phyloP scores from a whole-genome alignment of 495 filamentous ascomycete genomes.

The Margaritispora aquatica region DNA sequence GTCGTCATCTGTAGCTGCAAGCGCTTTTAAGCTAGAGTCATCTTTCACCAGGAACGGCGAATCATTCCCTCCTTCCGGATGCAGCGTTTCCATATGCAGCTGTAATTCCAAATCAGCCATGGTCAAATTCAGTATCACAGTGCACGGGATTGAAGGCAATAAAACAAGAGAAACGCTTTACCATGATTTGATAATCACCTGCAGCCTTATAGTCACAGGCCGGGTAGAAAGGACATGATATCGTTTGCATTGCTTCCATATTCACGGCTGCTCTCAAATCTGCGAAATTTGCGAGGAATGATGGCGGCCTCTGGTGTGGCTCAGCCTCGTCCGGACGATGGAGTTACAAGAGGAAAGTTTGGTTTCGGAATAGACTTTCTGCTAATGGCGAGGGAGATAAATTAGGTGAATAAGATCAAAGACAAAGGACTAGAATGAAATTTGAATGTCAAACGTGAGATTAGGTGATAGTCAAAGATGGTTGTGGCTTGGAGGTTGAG shows the following conservation, averaged over 20 bases:
- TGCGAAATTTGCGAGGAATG: neutral
- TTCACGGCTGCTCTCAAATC: neutral
- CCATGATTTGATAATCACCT: slow-evolving; percentile 24
- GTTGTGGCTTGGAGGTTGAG: neutral
- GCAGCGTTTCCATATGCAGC: slow-evolving; percentile 19
- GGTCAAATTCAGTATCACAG: neutral
- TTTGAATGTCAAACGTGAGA: neutral
- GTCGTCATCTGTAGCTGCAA: slow-evolving; percentile 14
- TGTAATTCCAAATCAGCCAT: neutral
- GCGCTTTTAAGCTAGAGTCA: slow-evolving; percentile 12
- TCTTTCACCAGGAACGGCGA: slow-evolving; percentile 24
- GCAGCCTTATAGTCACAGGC: slow-evolving; percentile 19
- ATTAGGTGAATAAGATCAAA: neutral
- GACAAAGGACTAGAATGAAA: neutral
- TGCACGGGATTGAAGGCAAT: too few relatives aligned
- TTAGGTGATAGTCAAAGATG: neutral
- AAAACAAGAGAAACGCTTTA: slow-evolving; percentile 1
- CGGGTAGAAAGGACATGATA: slow-evolving; percentile 24
- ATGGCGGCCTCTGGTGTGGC: neutral
- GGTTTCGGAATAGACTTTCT: neutral
- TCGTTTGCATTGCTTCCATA: slow-evolving; percentile 7
- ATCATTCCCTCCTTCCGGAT: slow-evolving; percentile 19
- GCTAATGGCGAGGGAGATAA: neutral
- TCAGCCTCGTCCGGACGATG: neutral
- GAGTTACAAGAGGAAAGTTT: neutral